Evolutionary conservation across 306 rosid species (phyloP), one percentile per base, ranked within the genome.

Genomic region (Rosa persica): DNA sequence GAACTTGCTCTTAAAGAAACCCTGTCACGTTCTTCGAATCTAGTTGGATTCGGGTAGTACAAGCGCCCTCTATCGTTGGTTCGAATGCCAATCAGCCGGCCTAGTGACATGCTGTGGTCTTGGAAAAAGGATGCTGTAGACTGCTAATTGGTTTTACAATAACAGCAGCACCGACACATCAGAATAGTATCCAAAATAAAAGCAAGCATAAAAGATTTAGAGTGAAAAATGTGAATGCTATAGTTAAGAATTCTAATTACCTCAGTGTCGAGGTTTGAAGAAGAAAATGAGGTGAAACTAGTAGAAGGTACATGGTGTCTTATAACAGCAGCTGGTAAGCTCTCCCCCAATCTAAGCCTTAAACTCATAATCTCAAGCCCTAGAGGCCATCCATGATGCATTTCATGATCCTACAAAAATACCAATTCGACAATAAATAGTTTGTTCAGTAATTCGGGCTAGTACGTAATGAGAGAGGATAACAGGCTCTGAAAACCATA

Each of bases 211-310:
- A 1, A 12, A 22, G 11, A 34, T 30, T 30, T 30, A 72, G 25
- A 51, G 43, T 12, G 17, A 73, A 20, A 4, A 67, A 8, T 38
- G 47, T 39, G 30, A 68, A 3, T 5, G 27, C 16, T 22, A 2
- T 40, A 6, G 43, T 65, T 74, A 12, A 71, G 2, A 12, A 5
- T 23, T 13, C 0, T 19, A 23, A 44, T 42, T 86, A 93, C 98
- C 98, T 87, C 87, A 16, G 97, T 93, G 70, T 91, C 97, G 25
- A 93, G 96, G 83, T 85, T 87, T 76, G 98, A 91, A 86, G 98
- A 91, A 62, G 91, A 90, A 60, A 90, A 81, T 57, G 97, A 91
- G 65, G 98, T 89, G 89, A 90, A 86, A 85, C 96, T 93, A 40
- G 78, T 69, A 17, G 93, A 90, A 67, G 90, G 89, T 12, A 80